phyloP scores from a whole-genome alignment of 2,329 filamentous ascomycete species.

The Magnaporthales sp. region DNA sequence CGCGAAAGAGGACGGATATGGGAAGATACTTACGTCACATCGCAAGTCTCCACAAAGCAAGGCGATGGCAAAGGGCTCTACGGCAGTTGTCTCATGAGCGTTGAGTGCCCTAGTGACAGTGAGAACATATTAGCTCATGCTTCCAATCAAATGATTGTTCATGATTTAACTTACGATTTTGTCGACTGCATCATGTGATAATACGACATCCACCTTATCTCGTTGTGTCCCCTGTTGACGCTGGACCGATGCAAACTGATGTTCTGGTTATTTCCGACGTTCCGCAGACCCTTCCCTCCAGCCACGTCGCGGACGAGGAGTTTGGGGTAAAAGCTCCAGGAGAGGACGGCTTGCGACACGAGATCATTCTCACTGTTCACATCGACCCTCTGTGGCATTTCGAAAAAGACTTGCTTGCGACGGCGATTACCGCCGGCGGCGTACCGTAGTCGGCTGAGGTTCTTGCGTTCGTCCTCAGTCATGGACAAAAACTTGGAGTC shows the following conservation, averaged over 20 bases:
- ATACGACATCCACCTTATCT: slow-evolving; percentile 79
- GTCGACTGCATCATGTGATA: slow-evolving; percentile 91
- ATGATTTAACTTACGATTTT: slow-evolving; percentile 53
- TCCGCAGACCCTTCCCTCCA: slow-evolving; percentile 70
- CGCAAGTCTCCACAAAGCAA: slow-evolving; percentile 83
- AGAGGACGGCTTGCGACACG: slow-evolving; percentile 72
- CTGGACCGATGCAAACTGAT: slow-evolving; percentile 83
- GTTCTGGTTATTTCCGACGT: slow-evolving; percentile 84
- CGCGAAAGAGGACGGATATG: slow-evolving; percentile 4
- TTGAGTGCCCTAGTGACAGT: slow-evolving; percentile 60
- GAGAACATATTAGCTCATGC: slow-evolving; percentile 4
- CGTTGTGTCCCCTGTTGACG: slow-evolving; percentile 67
- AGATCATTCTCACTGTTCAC: slow-evolving; percentile 71
- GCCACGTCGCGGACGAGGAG: slow-evolving; percentile 69
- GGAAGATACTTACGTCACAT: slow-evolving; percentile 54
- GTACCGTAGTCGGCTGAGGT: slow-evolving; percentile 61
- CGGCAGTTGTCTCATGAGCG: slow-evolving; percentile 78
- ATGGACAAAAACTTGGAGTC: slow-evolving; percentile 78
- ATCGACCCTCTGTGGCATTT: slow-evolving; percentile 69
- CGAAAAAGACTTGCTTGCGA: slow-evolving; percentile 64
- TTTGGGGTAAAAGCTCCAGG: slow-evolving; percentile 94
- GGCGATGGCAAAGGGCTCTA: slow-evolving; percentile 73
- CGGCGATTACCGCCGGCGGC: slow-evolving; percentile 43
- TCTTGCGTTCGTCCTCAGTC: slow-evolving; percentile 61
- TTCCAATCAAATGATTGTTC: background rate